Evolutionary conservation across 148 eudicot genomes (phyloP).

Genomic region (Cornus suecica): DNA sequence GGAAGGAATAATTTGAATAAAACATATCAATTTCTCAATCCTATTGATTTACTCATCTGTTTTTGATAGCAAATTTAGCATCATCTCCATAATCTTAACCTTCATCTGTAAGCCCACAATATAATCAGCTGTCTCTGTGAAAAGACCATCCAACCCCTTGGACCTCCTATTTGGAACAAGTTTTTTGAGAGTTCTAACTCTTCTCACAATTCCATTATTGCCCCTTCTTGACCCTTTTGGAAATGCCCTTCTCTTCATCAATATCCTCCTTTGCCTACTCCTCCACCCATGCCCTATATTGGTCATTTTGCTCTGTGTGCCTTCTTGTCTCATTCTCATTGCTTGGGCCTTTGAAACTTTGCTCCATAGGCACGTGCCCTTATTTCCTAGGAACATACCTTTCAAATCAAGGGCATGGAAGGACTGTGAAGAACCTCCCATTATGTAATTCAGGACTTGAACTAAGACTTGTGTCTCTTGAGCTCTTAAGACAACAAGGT

Average conservation of each 20-base stretch:
- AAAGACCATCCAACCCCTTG: constrained; percentile 45
- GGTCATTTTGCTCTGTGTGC: not conserved
- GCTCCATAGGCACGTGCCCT: not conserved
- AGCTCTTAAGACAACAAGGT: no score
- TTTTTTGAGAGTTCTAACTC: constrained; percentile 47
- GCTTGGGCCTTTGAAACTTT: not conserved
- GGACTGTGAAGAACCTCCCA: not conserved
- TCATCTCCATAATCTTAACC: constrained; percentile 52
- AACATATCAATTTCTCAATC: not conserved
- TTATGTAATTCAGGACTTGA: no score
- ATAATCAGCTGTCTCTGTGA: constrained; percentile 55
- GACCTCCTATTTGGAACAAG: constrained; percentile 36
- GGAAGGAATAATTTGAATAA: not conserved
- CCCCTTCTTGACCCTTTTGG: constrained; percentile 12
- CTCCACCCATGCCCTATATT: not conserved
- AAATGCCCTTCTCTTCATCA: constrained; percentile 32
- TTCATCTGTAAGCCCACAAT: constrained; percentile 56
- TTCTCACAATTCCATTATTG: constrained; percentile 14
- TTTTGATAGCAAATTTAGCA: constrained; percentile 43
- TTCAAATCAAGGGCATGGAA: not conserved
- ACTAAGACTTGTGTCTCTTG: no score
- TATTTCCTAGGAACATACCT: not conserved
- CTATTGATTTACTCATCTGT: not conserved
- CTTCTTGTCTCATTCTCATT: no score
- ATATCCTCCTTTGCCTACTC: constrained; percentile 16